These are phyloP conservation scores for Termitomyces sp. DNA, from an alignment of 768 basidiomycete genomes.

Conservation along the genomic window DNA sequence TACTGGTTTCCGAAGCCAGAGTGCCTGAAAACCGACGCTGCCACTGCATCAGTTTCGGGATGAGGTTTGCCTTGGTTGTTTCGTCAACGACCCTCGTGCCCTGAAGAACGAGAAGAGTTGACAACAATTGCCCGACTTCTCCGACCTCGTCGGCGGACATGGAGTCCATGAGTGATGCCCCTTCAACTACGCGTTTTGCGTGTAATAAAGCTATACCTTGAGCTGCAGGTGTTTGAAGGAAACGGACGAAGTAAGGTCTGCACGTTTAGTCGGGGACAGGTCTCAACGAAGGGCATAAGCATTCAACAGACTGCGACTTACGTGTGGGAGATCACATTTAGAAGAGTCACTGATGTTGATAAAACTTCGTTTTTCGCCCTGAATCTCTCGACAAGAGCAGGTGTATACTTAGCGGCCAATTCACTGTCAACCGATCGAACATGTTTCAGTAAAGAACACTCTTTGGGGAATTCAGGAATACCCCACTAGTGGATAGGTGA, in stretches of 20 bases:
- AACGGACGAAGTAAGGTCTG: slow-evolving; percentile 39
- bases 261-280: background rate
- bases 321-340: slow-evolving; percentile 32
- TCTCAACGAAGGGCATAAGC: background rate
- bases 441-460: background rate
- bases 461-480: background rate
- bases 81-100: slow-evolving; percentile 26
- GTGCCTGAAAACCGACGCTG: slow-evolving; percentile 20
- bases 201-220: slow-evolving; percentile 30
- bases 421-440: slow-evolving; percentile 15
- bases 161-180: slow-evolving; percentile 13
- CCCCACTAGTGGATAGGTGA: slow-evolving; percentile 17
- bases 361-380: slow-evolving; percentile 18
- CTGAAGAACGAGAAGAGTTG: slow-evolving; percentile 34
- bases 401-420: slow-evolving; percentile 35
- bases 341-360: slow-evolving; percentile 21
- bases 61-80: slow-evolving; percentile 25
- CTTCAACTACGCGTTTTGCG: slow-evolving; percentile 27
- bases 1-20: slow-evolving; percentile 27
- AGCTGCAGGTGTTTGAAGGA: slow-evolving; percentile 23
- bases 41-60: slow-evolving; percentile 30
- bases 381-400: slow-evolving; percentile 26
- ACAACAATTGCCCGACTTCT: slow-evolving; percentile 34
- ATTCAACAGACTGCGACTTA: slow-evolving; percentile 13
- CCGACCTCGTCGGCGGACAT: slow-evolving; percentile 23